A percentile compares a stretch with the other conserved stretches of the same genome.
phyloP scores from a whole-genome alignment of 2,329 filamentous ascomycete species.

The Penicillium brasilianum region DNA sequence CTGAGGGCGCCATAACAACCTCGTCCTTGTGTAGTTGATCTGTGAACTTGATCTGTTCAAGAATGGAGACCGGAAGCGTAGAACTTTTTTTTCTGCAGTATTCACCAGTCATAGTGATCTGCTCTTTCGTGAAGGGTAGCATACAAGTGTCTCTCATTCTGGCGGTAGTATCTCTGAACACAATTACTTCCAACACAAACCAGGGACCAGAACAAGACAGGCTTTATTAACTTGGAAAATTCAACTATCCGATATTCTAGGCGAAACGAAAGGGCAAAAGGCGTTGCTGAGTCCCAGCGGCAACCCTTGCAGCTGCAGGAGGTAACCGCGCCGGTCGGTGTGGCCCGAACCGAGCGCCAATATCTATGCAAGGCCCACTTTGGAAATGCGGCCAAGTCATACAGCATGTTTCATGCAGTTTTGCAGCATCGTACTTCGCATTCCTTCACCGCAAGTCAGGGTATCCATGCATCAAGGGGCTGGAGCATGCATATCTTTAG shows the following conservation, averaged over 20 bases:
- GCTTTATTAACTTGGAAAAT: background rate
- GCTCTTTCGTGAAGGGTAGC: conserved; percentile 11
- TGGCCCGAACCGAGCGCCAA: background rate
- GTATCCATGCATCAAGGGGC: background rate
- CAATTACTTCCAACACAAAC: background rate
- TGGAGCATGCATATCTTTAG: background rate
- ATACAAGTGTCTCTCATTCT: conserved; percentile 12
- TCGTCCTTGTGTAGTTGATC: conserved; percentile 10
- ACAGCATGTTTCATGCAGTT: background rate
- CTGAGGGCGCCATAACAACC: conserved; percentile 11
- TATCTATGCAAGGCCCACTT: background rate
- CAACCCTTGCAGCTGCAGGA: background rate
- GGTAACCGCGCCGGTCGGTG: background rate
- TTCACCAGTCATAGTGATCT: conserved; percentile 7
- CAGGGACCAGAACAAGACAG: background rate
- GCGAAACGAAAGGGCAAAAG: background rate
- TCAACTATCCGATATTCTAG: background rate
- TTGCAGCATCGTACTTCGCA: background rate
- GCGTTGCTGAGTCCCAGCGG: background rate
- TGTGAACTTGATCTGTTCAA: conserved; percentile 11
- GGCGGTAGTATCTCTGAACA: background rate
- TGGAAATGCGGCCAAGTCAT: background rate
- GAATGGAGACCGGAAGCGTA: background rate
- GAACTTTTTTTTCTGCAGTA: conserved; percentile 5
- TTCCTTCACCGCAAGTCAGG: background rate